These are phyloP conservation scores for Musa beccarii DNA, from an alignment of 176 grass and related monocot species.

Conservation along the genomic window DNA sequence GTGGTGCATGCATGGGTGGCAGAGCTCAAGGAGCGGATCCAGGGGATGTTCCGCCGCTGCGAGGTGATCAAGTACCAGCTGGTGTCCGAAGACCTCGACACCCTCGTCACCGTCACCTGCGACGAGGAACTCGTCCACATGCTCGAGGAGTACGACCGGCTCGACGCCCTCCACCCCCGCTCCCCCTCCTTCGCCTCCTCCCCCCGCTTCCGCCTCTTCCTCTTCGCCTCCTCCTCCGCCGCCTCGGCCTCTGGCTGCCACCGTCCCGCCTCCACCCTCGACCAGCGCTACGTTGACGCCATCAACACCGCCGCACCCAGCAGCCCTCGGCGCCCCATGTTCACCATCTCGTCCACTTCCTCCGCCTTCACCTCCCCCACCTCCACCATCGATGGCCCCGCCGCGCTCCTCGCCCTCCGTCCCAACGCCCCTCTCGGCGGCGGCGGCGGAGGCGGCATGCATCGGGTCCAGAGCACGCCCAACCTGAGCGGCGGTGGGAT, in stretches of 20 bases:
- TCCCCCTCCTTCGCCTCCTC: conserved; percentile 24
- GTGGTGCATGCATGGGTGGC: background rate
- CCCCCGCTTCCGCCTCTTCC: conserved; percentile 66
- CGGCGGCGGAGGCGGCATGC: conserved; percentile 16
- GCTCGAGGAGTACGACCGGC: conserved; percentile 72
- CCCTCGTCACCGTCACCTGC: conserved; percentile 62
- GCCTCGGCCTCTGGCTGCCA: background rate
- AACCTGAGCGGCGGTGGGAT: conserved; percentile 30
- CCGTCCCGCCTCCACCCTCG: conserved; percentile 14
- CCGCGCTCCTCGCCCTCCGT: background rate
- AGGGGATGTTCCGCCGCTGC: conserved; percentile 62
- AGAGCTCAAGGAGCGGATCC: conserved; percentile 80
- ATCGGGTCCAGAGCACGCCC: conserved; percentile 51
- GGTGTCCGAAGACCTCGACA: conserved; percentile 54
- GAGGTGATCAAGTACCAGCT: conserved; percentile 77
- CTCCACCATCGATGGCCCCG: conserved; percentile 23
- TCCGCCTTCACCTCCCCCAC: conserved; percentile 46
- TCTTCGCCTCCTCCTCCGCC: conserved; percentile 15
- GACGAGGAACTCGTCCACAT: conserved; percentile 79
- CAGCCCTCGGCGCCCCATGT: conserved; percentile 2
- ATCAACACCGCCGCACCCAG: conserved; percentile 9
- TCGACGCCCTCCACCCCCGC: conserved; percentile 32
- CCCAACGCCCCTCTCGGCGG: background rate
- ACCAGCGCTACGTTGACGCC: conserved; percentile 16
- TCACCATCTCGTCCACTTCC: conserved; percentile 9